phyloP scores from a whole-genome alignment of 768 basidiomycete genomes.

The Thelephora aurantiotincta region DNA sequence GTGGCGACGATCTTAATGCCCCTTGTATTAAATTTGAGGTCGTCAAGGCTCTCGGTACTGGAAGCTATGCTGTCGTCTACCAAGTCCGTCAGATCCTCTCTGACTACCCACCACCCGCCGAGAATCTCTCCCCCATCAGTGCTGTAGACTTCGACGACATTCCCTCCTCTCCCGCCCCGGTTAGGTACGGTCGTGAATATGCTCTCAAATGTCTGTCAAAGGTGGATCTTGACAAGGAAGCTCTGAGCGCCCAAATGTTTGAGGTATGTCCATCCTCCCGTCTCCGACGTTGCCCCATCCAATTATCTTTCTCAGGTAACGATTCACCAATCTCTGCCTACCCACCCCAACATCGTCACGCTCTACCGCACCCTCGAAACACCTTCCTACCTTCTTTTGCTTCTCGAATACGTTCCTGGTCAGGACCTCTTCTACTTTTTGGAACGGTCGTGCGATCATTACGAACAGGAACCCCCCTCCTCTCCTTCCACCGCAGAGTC shows the following conservation, averaged over 20 bases:
- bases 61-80: constrained; percentile 90
- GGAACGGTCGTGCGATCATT: constrained; percentile 87
- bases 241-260: constrained; percentile 77
- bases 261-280: constrained; percentile 39
- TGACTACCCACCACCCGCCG: constrained; percentile 20
- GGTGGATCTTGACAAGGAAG: constrained; percentile 81
- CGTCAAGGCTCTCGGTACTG: constrained; percentile 72
- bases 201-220: constrained; percentile 98
- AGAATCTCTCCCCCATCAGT: constrained; percentile 29
- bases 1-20: constrained; percentile 16
- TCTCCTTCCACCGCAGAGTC: constrained; percentile 21
- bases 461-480: constrained; percentile 32
- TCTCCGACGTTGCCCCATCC: constrained; percentile 2
- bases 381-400: constrained; percentile 75
- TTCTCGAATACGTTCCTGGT: constrained; percentile 92
- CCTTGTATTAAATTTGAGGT: constrained; percentile 70
- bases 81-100: constrained; percentile 62
- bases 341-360: constrained; percentile 90
- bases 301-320: constrained; percentile 42
- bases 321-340: constrained; percentile 84
- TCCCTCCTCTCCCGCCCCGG: constrained; percentile 17
- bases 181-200: constrained; percentile 60
- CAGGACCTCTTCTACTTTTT: constrained; percentile 98
- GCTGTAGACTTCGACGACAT: constrained; percentile 30
- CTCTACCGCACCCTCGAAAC: constrained; percentile 91